Evolutionary conservation across 768 basidiomycete genomes (phyloP), one percentile per base, ranked within the genome.

Genomic region (Mrakia hoshinonis): DNA sequence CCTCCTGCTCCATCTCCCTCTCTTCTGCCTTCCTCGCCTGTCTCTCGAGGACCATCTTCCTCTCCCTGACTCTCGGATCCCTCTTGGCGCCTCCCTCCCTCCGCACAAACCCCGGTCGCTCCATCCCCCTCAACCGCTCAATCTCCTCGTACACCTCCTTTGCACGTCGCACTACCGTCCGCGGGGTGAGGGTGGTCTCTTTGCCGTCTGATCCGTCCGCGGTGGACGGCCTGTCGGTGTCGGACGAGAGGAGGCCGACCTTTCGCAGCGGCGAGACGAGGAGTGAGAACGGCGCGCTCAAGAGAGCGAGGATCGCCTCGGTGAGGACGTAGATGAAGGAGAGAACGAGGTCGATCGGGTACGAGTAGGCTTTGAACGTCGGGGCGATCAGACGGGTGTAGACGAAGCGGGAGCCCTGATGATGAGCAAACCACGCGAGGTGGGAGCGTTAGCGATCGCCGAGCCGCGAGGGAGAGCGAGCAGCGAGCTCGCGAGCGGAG

Each of bases 281-380:
- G n/a, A n/a, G n/a, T n/a, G n/a, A 9, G 2, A 36, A 13, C 20
- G 34, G 54, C 10, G 43, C 20, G 11, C 55, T 13, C n/a, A 67
- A 3, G 20, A 72, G 49, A 22, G 38, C 38, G 20, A 61, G 31
- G 13, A 24, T 34, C 2, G 55, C 70, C 22, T 72, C 65, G 0
- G 47, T n/a, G 34, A 72, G 58, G 3, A 55, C 55, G 60, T 49
- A 72, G n/a, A 67, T 46, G 65, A 72, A 55, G 46, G 70, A 72
- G 64, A 72, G 67, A n/a, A 55, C 12, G 48, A 72, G 63, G 34
- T 67, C 70, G 38, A 72, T 26, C 18, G 70, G 64, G 7, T n/a
- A 13, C 20, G 43, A 38, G 64, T 60, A 67, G 36, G 22, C n/a
- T 9, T 4, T 10, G n/a, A 72, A 22, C 1, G 47, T 38, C 0